Evolutionary conservation across 495 filamentous ascomycete species (phyloP).

Genomic region (Trichoderma orchidacearum): DNA sequence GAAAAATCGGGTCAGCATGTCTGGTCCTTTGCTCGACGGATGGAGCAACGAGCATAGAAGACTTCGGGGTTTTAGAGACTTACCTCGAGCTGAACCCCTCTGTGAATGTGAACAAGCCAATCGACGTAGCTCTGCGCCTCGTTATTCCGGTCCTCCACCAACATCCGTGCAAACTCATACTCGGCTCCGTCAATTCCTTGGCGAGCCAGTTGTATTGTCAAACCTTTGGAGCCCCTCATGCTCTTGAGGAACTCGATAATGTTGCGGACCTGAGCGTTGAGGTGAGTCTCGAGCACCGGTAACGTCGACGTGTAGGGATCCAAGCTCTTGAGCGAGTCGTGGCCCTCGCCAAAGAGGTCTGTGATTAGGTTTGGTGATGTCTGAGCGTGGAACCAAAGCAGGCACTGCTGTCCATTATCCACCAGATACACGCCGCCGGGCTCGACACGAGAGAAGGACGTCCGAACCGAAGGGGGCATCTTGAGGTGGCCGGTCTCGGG

Average conservation of each 20-base stretch:
- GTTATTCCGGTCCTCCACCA: constrained; percentile 93
- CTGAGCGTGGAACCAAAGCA: constrained; percentile 84
- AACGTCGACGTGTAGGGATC: constrained; percentile 66
- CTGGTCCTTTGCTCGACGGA: neutral
- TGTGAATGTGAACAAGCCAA: constrained; percentile 93
- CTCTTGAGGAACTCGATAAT: constrained; percentile 74
- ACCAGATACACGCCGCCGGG: constrained; percentile 93
- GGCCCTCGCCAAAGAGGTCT: constrained; percentile 78
- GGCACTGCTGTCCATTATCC: constrained; percentile 86
- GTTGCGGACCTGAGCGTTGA: constrained; percentile 92
- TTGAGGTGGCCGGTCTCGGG: constrained; percentile 68
- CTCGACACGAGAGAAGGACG: constrained; percentile 82
- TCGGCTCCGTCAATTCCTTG: constrained; percentile 93
- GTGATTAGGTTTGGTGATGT: constrained; percentile 65
- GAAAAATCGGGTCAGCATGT: neutral
- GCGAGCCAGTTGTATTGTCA: constrained; percentile 80
- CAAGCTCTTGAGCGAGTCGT: constrained; percentile 55
- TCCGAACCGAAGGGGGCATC: constrained; percentile 63
- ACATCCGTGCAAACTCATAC: constrained; percentile 82
- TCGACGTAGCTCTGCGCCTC: constrained; percentile 97
- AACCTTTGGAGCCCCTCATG: constrained; percentile 70
- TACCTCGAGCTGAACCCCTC: constrained; percentile 80
- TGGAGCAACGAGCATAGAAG: neutral
- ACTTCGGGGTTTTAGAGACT: constrained; percentile 10
- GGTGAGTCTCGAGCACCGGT: constrained; percentile 75